Percentiles rank a stretch among this genome's conserved stretches.
These are phyloP conservation scores for Dothistroma septosporum DNA, from an alignment of 2,329 filamentous ascomycete species.

Conservation along the genomic window DNA sequence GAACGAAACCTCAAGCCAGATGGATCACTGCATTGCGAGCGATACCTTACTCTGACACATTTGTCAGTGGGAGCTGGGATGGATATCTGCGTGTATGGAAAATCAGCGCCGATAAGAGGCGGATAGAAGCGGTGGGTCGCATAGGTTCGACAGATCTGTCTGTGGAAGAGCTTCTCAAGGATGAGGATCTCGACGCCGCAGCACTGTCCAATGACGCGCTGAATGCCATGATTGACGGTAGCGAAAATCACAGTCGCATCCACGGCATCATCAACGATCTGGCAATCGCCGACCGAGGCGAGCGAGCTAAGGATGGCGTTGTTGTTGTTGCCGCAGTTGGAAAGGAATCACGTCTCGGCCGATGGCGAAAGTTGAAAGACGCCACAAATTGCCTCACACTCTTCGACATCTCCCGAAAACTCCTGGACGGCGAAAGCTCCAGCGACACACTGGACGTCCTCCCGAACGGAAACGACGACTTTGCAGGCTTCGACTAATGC, in stretches of 20 bases:
- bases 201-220: constrained; percentile 13
- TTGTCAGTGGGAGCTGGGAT: constrained; percentile 93
- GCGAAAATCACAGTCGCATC: constrained; percentile 38
- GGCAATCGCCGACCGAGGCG: constrained; percentile 77
- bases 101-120: constrained; percentile 75
- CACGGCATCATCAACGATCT: constrained; percentile 85
- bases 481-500: constrained; percentile 15
- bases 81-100: constrained; percentile 82
- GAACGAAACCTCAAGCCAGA: constrained; percentile 56
- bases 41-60: constrained; percentile 83
- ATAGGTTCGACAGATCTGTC: constrained; percentile 36
- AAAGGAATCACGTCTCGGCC: constrained; percentile 78
- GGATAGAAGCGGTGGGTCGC: constrained; percentile 67
- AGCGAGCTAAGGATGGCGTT: constrained; percentile 66
- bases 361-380: constrained; percentile 63
- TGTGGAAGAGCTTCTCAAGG: constrained; percentile 15
- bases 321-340: constrained; percentile 83
- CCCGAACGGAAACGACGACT: constrained; percentile 1
- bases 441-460: constrained; percentile 4
- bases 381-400: constrained; percentile 82
- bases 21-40: constrained; percentile 87
- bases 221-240: constrained; percentile 20
- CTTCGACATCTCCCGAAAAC: constrained; percentile 65
- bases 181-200: constrained; percentile 19
- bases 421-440: constrained; percentile 33